Base-by-base conservation (phyloP, 164 flowering plant species). In the Sextonia rubra region DNA sequence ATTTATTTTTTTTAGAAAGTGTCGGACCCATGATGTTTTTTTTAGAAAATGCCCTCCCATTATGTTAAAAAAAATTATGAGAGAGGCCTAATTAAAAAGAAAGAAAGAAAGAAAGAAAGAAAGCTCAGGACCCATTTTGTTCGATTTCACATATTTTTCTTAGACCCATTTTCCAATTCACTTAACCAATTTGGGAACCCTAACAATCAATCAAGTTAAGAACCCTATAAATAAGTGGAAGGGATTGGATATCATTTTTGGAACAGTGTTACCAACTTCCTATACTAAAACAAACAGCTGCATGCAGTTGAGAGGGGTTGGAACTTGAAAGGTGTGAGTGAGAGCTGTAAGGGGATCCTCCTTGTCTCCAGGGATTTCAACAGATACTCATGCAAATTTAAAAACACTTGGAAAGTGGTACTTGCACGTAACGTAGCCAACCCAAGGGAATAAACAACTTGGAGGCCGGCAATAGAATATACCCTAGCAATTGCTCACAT, bases 351-450 rank as follows among this genome's bases (percentile, higher is more conserved):
- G 12, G 37, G 75, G 85, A 81, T 86, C 81, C 82, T 80, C 87
- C 89, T 22, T 84, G 85, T 84, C 87, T 74, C 58, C 12, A 25
- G 86, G 84, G 86, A 86, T 84, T 77, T 77, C 47, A 69, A 75
- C 73, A n/a, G 71, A 73, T 60, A 8, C 55, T n/a, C 55, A 15
- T 56, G 24, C 52, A 66, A 49, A 27, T 69, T 69, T 69, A 17
- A 17, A 69, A 56, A 47, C 25, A 23, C 37, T 23, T 27, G 11
- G 17, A 37, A 14, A 69, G 18, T 12, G 30, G 25, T 17, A 49
- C 4, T 49, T 26, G 69, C 69, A 37, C 22, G 69, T n/a, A 66
- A 66, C 52, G 52, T 66, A 23, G 52, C 26, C 26, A 18, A 23
- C 55, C 55, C 15, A 30, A 29, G 18, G 30, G 47, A 20, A 30